These are phyloP conservation scores for Silene vulgaris DNA, from an alignment of 179 eudicot species.

Conservation along the genomic window DNA sequence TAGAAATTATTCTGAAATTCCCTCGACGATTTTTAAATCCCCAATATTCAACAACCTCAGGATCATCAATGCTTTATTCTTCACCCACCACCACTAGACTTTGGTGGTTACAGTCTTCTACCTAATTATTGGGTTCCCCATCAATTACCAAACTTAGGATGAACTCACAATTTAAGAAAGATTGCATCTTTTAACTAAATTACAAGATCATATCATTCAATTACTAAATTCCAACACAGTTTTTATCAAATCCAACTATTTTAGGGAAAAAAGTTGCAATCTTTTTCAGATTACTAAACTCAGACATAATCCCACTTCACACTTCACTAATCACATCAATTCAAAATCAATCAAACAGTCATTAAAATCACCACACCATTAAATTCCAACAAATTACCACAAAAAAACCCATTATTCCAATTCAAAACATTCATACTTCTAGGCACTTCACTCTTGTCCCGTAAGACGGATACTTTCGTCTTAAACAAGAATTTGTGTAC, in stretches of 20 bases:
- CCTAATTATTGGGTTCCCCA: background rate
- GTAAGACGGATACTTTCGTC: too few species aligned
- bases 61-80: too few species aligned
- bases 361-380: background rate
- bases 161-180: background rate
- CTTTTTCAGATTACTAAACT: too few species aligned
- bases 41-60: too few species aligned
- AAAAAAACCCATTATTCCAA: background rate
- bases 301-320: background rate
- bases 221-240: background rate
- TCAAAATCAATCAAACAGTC: background rate
- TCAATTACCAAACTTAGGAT: background rate
- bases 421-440: background rate
- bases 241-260: background rate
- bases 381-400: background rate
- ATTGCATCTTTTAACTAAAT: too few species aligned
- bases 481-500: too few species aligned
- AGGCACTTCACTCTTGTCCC: too few species aligned
- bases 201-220: background rate
- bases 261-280: background rate
- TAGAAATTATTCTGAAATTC: too few species aligned
- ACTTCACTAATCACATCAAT: background rate
- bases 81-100: too few species aligned
- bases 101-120: background rate
- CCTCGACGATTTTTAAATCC: too few species aligned